Evolutionary conservation across 1,139 yeast species (phyloP).

Genomic region (Trichomonascaceae sp.): DNA sequence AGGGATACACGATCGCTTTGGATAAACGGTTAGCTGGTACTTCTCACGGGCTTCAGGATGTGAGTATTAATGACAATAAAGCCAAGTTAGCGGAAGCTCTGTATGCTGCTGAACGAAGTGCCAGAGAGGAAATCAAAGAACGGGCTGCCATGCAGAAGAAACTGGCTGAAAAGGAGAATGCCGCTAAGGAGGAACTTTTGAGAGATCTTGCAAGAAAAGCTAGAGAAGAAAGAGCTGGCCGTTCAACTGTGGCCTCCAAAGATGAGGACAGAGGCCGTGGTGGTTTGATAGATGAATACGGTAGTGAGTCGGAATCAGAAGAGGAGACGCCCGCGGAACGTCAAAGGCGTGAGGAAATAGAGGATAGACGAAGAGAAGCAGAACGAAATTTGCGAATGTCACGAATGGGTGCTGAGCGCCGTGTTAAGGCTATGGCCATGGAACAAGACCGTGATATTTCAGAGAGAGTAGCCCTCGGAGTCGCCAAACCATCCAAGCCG

Average conservation of each 20-base stretch:
- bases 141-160: slow-evolving; percentile 54
- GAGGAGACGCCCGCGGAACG: slow-evolving; percentile 27
- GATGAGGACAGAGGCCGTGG: slow-evolving; percentile 6
- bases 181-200: slow-evolving; percentile 55
- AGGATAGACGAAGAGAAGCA: slow-evolving; percentile 42
- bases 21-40: slow-evolving; percentile 70
- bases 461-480: slow-evolving; percentile 48
- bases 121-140: slow-evolving; percentile 60
- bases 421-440: slow-evolving; percentile 39
- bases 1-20: slow-evolving; percentile 78
- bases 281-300: slow-evolving; percentile 4
- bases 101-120: slow-evolving; percentile 65
- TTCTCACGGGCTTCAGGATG: slow-evolving; percentile 37
- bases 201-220: slow-evolving; percentile 55
- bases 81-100: slow-evolving; percentile 64
- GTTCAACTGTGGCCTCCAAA: slow-evolving; percentile 16
- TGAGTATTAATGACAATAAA: slow-evolving; percentile 53
- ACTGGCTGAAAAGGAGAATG: slow-evolving; percentile 49
- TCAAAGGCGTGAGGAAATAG: slow-evolving; percentile 38
- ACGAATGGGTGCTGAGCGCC: slow-evolving; percentile 42
- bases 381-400: slow-evolving; percentile 42
- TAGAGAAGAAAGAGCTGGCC: slow-evolving; percentile 34
- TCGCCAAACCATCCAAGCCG: slow-evolving; percentile 36
- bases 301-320: slow-evolving; percentile 7
- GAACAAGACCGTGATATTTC: slow-evolving; percentile 48